Base-by-base conservation (phyloP, 805 yeast species). In the Candida morakotiae region DNA sequence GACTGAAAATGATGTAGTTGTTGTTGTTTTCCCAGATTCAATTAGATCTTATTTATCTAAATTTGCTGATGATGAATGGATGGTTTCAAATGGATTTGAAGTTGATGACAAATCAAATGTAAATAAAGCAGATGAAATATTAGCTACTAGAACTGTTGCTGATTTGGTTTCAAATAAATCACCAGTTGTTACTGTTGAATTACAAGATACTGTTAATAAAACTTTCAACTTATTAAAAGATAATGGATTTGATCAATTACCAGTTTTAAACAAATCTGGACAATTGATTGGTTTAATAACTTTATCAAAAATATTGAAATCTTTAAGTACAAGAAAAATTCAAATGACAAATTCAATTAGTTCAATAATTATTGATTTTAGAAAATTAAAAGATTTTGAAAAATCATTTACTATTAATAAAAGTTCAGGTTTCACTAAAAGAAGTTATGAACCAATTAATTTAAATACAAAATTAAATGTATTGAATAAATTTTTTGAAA, bases 1-100 rank as follows among this genome's bases (percentile, higher is more conserved):
- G 56, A 75, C 82, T 31, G 87, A 82, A 64, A 75, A 80, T 34
- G 94, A 83, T 48, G 75, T 75, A 14, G 73, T 86, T 41, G 95
- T 86, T 22, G 87, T 83, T 32, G 81, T 86, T 16, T 77, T 84
- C 75, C 95, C 95, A 31, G 95, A 86, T 59, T 80, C 88, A 28
- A 78, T 86, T 55, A 79, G 95, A 69, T 85, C 94, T 3, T 86
- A 86, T 65, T 71, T 86, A 62, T 79, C 93, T 45, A 86, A 86
- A 65, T 86, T 86, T 55, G 91, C 85, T 26, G 94, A 86, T 58
- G 94, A 87, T 52, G 94, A 85, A 62, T 86, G 95, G 95, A 79
- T 86, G 83, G 75, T 73, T 56, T 77, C 77, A 50, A 84, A 86
- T 56, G 83, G 84, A 2, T 80, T 87, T 53, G 58, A 60, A 42